Evolutionary conservation across 176 grass and related monocot species (phyloP).

Genomic region (Pontederia crassipes): DNA sequence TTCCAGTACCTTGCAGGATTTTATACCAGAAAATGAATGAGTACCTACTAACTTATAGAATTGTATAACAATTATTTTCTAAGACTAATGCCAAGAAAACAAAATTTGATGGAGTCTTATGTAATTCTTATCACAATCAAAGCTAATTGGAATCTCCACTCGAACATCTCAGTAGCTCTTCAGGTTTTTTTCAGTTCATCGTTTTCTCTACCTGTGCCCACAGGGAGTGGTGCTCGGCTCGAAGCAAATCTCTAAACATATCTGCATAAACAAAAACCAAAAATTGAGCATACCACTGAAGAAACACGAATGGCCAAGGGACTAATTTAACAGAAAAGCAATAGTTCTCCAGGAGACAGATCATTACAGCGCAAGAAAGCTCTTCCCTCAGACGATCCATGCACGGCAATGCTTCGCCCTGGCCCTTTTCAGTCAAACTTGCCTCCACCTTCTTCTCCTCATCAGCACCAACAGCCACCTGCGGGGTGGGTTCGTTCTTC

Average conservation of each 20-base stretch:
- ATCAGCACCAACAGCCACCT: conserved; percentile 10
- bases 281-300: neutral
- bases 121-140: no score
- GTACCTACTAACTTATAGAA: no score
- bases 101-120: no score
- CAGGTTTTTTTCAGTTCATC: neutral
- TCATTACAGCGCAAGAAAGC: conserved; percentile 70
- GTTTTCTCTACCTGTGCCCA: conserved; percentile 55
- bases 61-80: no score
- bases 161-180: no score
- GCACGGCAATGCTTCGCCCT: conserved; percentile 31
- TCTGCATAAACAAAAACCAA: conserved; percentile 21
- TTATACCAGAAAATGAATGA: no score
- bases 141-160: no score
- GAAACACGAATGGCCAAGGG: conserved; percentile 14
- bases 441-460: conserved; percentile 18
- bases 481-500: conserved; percentile 20
- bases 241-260: conserved; percentile 89
- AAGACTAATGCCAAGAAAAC: no score
- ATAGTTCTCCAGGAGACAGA: neutral
- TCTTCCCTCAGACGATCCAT: conserved; percentile 82
- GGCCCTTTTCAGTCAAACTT: conserved; percentile 11
- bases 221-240: conserved; percentile 70
- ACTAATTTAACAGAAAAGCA: neutral
- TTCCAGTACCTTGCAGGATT: no score